These are phyloP conservation scores for Rhizophora apiculata DNA, from an alignment of 345 rosid genomes.

Conservation along the genomic window DNA sequence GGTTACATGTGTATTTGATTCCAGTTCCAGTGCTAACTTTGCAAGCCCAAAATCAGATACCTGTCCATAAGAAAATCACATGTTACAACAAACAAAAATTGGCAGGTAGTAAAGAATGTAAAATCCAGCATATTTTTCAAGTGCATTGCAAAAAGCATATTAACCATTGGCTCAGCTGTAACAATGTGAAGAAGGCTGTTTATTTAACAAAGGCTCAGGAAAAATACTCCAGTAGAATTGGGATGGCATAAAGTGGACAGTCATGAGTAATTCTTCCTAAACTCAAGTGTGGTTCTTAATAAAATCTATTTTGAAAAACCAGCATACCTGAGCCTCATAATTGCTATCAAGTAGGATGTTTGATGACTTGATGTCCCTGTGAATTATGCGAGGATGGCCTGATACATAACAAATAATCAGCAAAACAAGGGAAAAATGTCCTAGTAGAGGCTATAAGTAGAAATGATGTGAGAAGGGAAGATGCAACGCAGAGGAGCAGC, in stretches of 20 bases:
- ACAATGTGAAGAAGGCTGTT: neutral
- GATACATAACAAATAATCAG: slow-evolving; percentile 9
- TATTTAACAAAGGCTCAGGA: slow-evolving; percentile 1
- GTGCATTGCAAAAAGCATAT: slow-evolving; percentile 1
- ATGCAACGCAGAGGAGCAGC: neutral
- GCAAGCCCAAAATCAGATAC: slow-evolving; percentile 98
- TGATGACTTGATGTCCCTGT: slow-evolving; percentile 95
- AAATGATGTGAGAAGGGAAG: neutral
- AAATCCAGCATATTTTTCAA: slow-evolving; percentile 1
- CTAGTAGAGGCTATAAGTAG: neutral
- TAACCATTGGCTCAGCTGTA: neutral
- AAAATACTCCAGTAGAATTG: slow-evolving; percentile 7
- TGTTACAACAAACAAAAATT: slow-evolving; percentile 3
- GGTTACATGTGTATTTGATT: slow-evolving; percentile 79
- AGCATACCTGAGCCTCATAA: slow-evolving; percentile 83
- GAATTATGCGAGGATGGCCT: slow-evolving; percentile 99
- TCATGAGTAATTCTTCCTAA: neutral
- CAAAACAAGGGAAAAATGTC: slow-evolving; percentile 1
- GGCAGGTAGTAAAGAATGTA: neutral
- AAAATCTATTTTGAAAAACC: slow-evolving; percentile 7
- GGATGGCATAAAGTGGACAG: neutral
- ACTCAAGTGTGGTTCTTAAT: neutral
- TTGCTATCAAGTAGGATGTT: slow-evolving; percentile 85
- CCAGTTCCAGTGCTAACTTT: slow-evolving; percentile 67
- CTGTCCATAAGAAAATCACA: slow-evolving; percentile 29